Percentiles rank a stretch among this genome's conserved stretches.
Evolutionary conservation across 73 alveolate species (phyloP).

Genomic region (Tetrahymena malaccensis): DNA sequence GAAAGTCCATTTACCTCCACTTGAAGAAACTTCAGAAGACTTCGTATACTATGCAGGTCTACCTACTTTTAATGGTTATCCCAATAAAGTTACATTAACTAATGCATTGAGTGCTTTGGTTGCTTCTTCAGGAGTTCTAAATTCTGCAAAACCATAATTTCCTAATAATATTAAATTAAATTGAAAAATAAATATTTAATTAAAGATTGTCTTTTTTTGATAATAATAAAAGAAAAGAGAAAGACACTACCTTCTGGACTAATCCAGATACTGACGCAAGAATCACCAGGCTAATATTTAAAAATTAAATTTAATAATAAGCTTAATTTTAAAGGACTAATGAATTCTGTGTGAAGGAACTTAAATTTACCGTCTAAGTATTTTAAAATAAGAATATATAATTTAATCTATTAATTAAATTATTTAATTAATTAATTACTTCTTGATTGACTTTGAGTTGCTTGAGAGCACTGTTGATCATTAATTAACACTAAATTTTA

Average conservation of each 20-base stretch:
- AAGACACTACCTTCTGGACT: conserved; percentile 44
- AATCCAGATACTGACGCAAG: conserved; percentile 74
- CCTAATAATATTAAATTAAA: background rate
- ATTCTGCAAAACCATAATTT: conserved; percentile 89
- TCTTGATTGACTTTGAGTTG: conserved; percentile 32
- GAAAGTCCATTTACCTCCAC: background rate
- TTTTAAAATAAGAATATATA: background rate
- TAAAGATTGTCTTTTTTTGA: too few relatives aligned
- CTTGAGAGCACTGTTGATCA: conserved; percentile 67
- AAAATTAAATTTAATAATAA: background rate
- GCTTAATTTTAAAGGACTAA: background rate
- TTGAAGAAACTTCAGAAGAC: background rate
- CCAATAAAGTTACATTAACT: conserved; percentile 69
- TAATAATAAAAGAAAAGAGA: background rate
- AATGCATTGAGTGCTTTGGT: conserved; percentile 76
- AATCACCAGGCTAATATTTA: conserved; percentile 55
- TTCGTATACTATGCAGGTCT: conserved; percentile 72
- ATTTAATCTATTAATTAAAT: background rate
- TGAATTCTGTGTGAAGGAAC: background rate
- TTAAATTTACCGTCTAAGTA: background rate
- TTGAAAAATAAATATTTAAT: background rate
- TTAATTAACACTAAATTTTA: conserved; percentile 30
- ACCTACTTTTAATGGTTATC: conserved; percentile 77
- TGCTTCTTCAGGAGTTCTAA: conserved; percentile 93
- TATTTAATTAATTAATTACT: background rate